These are phyloP conservation scores for Spizellomyces sp. DNA, from an alignment of 192 early-diverging fungal species.

Conservation along the genomic window DNA sequence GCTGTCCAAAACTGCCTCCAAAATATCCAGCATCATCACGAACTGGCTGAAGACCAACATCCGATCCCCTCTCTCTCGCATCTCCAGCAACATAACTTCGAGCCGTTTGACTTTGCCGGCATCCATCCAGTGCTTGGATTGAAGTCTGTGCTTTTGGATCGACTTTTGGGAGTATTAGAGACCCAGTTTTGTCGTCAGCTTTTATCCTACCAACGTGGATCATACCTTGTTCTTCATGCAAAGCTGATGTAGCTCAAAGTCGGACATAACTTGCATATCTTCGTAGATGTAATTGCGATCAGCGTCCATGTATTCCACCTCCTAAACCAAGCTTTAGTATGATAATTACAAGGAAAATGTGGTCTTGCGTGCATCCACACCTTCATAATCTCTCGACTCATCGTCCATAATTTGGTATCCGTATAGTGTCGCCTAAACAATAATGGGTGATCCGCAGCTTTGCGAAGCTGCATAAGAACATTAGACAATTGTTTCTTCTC, in stretches of 20 bases:
- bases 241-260: slow-evolving; percentile 80
- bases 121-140: slow-evolving; percentile 64
- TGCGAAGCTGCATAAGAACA: slow-evolving; percentile 79
- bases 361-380: slow-evolving; percentile 17
- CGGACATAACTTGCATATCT: slow-evolving; percentile 85
- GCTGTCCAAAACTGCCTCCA: slow-evolving; percentile 46
- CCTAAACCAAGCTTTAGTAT: slow-evolving; percentile 41
- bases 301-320: slow-evolving; percentile 75
- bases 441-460: slow-evolving; percentile 84
- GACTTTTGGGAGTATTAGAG: slow-evolving; percentile 25
- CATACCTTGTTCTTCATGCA: slow-evolving; percentile 62
- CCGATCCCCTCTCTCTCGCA: slow-evolving; percentile 46
- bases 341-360: not conserved
- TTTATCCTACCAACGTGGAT: not conserved
- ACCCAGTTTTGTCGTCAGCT: not conserved
- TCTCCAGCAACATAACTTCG: slow-evolving; percentile 53
- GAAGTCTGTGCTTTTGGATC: slow-evolving; percentile 51
- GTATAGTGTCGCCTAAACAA: slow-evolving; percentile 70
- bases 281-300: slow-evolving; percentile 75
- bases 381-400: slow-evolving; percentile 67
- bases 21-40: slow-evolving; percentile 58
- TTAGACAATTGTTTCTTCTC: slow-evolving; percentile 29
- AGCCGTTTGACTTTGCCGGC: slow-evolving; percentile 75
- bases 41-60: slow-evolving; percentile 57
- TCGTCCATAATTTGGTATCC: slow-evolving; percentile 54